phyloP scores from a whole-genome alignment of 2,329 filamentous ascomycete species.

The Phyllosticta citrichinensis region DNA sequence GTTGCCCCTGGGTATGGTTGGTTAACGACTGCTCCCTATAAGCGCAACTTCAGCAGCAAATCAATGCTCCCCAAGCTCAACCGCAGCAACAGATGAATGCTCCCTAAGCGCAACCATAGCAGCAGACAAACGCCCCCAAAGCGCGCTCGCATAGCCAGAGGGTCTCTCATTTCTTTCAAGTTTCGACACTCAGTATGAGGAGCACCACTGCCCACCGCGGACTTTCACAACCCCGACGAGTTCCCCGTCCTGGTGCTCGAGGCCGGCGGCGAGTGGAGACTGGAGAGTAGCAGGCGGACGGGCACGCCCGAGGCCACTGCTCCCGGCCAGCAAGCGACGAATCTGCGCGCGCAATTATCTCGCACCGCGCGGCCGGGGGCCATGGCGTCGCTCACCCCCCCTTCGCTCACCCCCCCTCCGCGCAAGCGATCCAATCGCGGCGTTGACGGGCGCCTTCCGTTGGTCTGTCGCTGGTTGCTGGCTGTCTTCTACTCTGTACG shows the following conservation, averaged over 20 bases:
- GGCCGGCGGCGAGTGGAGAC: not conserved
- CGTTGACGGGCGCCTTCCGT: not conserved
- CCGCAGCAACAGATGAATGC: too few relatives aligned
- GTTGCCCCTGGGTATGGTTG: too few relatives aligned
- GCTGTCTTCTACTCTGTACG: not conserved
- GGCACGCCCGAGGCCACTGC: not conserved
- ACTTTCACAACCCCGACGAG: too few relatives aligned
- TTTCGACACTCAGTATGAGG: too few relatives aligned
- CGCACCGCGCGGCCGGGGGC: not conserved
- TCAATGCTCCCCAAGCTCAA: too few relatives aligned
- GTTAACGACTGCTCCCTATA: too few relatives aligned
- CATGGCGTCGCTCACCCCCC: not conserved
- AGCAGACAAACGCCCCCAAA: too few relatives aligned
- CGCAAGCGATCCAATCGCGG: not conserved
- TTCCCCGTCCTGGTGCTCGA: not conserved
- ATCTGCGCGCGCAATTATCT: not conserved
- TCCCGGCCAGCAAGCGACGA: not conserved
- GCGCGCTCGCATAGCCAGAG: too few relatives aligned
- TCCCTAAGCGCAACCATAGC: too few relatives aligned
- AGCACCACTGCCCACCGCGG: too few relatives aligned
- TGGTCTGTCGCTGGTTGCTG: not conserved
- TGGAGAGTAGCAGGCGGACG: not conserved
- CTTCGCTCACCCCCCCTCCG: not conserved
- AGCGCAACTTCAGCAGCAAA: too few relatives aligned
- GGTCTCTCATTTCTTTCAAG: too few relatives aligned